Conservation (phyloP, 2,329 filamentous ascomycete genomes). For the Leptosphaerulina australis region DNA sequence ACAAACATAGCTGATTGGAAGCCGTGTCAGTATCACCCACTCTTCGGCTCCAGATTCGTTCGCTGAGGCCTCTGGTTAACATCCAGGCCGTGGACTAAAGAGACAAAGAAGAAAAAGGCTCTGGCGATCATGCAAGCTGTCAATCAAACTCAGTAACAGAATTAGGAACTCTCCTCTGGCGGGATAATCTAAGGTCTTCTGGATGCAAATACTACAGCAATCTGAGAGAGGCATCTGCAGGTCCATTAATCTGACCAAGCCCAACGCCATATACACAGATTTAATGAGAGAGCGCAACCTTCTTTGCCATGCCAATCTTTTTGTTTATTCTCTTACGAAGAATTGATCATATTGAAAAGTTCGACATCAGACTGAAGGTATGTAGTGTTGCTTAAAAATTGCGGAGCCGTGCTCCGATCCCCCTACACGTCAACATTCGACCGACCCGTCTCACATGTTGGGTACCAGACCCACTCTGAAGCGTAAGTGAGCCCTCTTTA, state of each 20-base stretch:
- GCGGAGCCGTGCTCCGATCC: conserved; percentile 2
- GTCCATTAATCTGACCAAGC: no score
- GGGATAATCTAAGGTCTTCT: background rate
- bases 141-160: background rate
- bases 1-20: background rate
- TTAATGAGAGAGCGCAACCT: no score
- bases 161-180: background rate
- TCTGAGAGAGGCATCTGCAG: background rate
- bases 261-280: no score
- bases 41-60: background rate
- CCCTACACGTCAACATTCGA: background rate
- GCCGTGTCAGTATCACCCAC: background rate
- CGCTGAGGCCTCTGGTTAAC: background rate
- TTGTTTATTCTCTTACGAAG: no score
- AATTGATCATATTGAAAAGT: no score
- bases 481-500: background rate
- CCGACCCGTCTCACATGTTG: background rate
- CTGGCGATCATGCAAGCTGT: background rate
- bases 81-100: background rate
- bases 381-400: background rate
- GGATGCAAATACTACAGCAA: background rate
- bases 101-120: background rate
- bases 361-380: no score
- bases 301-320: no score
- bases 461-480: background rate